Percentiles rank a stretch among this genome's conserved stretches.
phyloP scores from a whole-genome alignment of 148 eudicot genomes.

The Vaccinium vitisidaea region DNA sequence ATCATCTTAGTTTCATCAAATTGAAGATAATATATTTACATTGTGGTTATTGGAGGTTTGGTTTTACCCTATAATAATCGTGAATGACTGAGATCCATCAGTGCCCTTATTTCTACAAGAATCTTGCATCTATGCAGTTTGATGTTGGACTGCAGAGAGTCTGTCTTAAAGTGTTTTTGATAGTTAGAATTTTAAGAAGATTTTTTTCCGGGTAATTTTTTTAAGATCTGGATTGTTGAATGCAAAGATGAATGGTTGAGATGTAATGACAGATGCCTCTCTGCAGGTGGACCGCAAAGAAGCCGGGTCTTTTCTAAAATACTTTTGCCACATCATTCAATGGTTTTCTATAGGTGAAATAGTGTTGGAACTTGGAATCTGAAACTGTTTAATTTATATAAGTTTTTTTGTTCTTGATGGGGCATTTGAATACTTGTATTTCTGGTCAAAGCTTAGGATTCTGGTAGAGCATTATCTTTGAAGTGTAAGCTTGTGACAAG shows the following conservation, averaged over 20 bases:
- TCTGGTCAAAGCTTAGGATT: background rate
- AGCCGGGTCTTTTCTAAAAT: background rate
- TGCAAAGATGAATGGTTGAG: too few species aligned
- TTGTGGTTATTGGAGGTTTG: background rate
- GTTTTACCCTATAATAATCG: background rate
- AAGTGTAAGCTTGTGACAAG: background rate
- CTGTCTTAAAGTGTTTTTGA: too few species aligned
- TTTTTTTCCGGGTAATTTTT: too few species aligned
- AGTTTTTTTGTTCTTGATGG: background rate
- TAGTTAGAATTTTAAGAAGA: too few species aligned
- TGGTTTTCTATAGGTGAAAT: background rate
- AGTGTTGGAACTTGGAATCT: background rate
- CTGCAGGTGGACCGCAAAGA: too few species aligned
- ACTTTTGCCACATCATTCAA: background rate
- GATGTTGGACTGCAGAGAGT: too few species aligned
- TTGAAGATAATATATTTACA: background rate
- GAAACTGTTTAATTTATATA: background rate
- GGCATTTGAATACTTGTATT: background rate
- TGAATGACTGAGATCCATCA: background rate
- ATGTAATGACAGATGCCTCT: too few species aligned
- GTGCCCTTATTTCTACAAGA: background rate
- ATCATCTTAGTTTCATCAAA: constrained; percentile 6
- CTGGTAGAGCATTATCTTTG: background rate
- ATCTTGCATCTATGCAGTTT: too few species aligned
- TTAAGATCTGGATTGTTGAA: too few species aligned